A percentile compares a stretch with the other conserved stretches of the same genome.
Conservation (phyloP, 805 yeast genomes). For the Schwanniomyces pseudopolymorphus region DNA sequence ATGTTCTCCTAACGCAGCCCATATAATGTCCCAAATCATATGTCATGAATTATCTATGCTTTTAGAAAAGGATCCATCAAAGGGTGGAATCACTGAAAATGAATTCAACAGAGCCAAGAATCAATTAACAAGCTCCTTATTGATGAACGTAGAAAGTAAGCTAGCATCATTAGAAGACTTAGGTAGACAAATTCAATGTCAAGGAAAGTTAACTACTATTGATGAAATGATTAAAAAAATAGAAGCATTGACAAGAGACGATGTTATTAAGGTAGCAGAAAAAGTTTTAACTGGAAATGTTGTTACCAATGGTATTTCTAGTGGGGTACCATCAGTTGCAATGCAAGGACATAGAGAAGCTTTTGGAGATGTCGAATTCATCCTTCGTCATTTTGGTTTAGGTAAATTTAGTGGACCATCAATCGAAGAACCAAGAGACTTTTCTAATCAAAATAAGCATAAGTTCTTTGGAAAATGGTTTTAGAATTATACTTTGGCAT, state of each 20-base stretch:
- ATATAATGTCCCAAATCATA: constrained; percentile 76
- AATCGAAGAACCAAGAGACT: constrained; percentile 18
- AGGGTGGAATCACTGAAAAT: constrained; percentile 60
- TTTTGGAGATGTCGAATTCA: constrained; percentile 79
- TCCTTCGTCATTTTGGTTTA: constrained; percentile 69
- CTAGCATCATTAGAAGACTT: constrained; percentile 93
- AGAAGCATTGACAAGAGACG: constrained; percentile 62
- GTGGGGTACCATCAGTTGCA: constrained; percentile 78
- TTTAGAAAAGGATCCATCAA: constrained; percentile 29
- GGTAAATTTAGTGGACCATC: constrained; percentile 43
- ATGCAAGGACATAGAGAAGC: constrained; percentile 84
- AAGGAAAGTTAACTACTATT: constrained; percentile 71
- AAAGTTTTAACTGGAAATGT: constrained; percentile 71
- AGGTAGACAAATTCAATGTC: constrained; percentile 91
- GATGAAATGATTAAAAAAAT: constrained; percentile 80
- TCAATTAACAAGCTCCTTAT: constrained; percentile 80
- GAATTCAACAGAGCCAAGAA: constrained; percentile 91
- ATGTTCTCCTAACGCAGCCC: constrained; percentile 84
- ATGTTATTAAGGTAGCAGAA: constrained; percentile 71
- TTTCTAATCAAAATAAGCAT: constrained; percentile 8
- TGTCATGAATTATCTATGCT: constrained; percentile 43
- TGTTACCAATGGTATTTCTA: constrained; percentile 41
- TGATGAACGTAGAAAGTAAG: constrained; percentile 92
- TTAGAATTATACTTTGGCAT: constrained; percentile 2
- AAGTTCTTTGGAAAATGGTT: constrained; percentile 19